Percentiles rank a stretch among this genome's conserved stretches.
These are phyloP conservation scores for Vitis riparia DNA, from an alignment of 164 flowering plant species.

Conservation along the genomic window DNA sequence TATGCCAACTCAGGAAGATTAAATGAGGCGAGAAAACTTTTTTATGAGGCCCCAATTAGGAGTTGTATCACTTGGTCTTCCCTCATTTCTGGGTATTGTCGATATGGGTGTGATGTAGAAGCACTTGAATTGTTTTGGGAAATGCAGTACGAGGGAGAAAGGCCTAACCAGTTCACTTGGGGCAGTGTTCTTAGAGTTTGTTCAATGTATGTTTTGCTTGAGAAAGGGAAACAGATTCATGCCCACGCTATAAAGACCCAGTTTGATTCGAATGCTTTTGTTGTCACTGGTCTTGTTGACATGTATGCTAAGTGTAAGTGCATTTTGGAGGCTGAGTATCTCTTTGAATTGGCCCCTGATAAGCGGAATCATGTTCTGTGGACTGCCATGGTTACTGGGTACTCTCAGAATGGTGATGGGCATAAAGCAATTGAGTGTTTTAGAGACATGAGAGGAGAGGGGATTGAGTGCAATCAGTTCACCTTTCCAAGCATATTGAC, in stretches of 20 bases:
- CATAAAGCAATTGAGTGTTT: slow-evolving; percentile 55
- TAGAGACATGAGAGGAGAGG: slow-evolving; percentile 50
- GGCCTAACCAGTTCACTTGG: slow-evolving; percentile 61
- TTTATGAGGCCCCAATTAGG: slow-evolving; percentile 41
- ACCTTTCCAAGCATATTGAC: slow-evolving; percentile 75
- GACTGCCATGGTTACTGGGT: slow-evolving; percentile 85
- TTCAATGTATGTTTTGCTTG: slow-evolving; percentile 33
- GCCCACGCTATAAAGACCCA: slow-evolving; percentile 50
- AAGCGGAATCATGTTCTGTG: slow-evolving; percentile 60
- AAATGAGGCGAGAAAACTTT: slow-evolving; percentile 56
- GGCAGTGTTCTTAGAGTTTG: slow-evolving; percentile 72
- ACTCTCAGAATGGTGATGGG: slow-evolving; percentile 62
- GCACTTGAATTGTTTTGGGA: slow-evolving; percentile 53
- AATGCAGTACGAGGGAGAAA: slow-evolving; percentile 71
- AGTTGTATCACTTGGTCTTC: slow-evolving; percentile 73
- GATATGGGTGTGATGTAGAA: slow-evolving; percentile 42
- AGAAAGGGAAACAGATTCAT: slow-evolving; percentile 65
- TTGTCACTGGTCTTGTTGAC: slow-evolving; percentile 75
- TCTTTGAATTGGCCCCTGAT: slow-evolving; percentile 43
- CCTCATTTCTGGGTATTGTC: slow-evolving; percentile 69
- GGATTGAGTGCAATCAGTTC: slow-evolving; percentile 63
- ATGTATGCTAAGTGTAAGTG: slow-evolving; percentile 73
- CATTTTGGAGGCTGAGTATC: slow-evolving; percentile 54
- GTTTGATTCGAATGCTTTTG: slow-evolving; percentile 49
- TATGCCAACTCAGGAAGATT: slow-evolving; percentile 60